Base-by-base conservation (phyloP, 768 basidiomycete genomes). In the Calvatia gigantea region DNA sequence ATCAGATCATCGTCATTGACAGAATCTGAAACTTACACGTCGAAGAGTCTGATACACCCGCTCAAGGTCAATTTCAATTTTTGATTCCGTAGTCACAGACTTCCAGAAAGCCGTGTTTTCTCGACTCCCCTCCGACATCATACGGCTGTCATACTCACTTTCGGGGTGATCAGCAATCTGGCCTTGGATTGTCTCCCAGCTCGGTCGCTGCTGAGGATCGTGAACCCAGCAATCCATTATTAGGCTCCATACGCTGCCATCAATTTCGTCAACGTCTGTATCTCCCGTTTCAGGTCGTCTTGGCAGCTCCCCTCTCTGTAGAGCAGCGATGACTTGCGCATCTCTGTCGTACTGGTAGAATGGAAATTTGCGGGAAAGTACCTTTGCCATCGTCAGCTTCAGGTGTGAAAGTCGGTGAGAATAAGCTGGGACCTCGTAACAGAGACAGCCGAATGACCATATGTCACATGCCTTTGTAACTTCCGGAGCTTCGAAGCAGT, bases 361-460 rank as follows among this genome's bases (percentile, higher is more conserved):
- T 5, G 52, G 52, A 6, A 28, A 6, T 9, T 45, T 54, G 21
- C 52, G 32, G 3, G 33, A 17, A 3, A 54, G n/a, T 0, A 54
- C 32, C 52, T 54, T 19, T 6, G 6, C 12, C 33, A 19, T 32
- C 8, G 29, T 47, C 11, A 47, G n/a, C 31, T n/a, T 9, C 31
- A 32, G 29, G 7, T 41, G 35, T 11, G 12, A 21, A 1, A 7
- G 12, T 5, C 6, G 12, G 2, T 7, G n/a, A 41, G 11, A 9
- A 4, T 21, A n/a, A 21, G 21, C 6, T 23, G 44, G 4, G 17
- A 54, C 53, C 25, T 54, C 53, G n/a, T 54, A 47, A n/a, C 53
- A 54, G 9, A 47, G 9, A 39, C 53, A 54, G 12, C 44, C 44
- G 25, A 54, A 54, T 6, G 53, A 54, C 53, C 53, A 54, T 9